phyloP scores from a whole-genome alignment of 1,284 basidiomycete species.

The Leucoagaricus sp. region DNA sequence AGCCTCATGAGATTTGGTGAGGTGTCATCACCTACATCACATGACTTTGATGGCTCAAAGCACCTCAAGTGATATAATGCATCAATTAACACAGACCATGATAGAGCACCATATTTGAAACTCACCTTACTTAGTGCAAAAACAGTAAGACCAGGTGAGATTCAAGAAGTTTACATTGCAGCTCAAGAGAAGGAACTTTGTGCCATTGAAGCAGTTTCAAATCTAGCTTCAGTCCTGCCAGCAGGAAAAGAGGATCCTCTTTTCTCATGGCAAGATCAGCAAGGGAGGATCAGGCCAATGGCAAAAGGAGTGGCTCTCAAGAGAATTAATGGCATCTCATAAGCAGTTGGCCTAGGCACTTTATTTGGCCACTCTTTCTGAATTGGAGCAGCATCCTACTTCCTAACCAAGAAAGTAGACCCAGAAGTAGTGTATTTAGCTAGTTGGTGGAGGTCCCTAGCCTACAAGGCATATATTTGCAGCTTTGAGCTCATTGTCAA shows the following conservation, averaged over 20 bases:
- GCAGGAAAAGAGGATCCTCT: slow-evolving; percentile 16
- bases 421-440: slow-evolving; percentile 31
- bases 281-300: slow-evolving; percentile 27
- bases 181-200: slow-evolving; percentile 24
- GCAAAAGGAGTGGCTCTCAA: slow-evolving; percentile 24
- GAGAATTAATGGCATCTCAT: slow-evolving; percentile 28
- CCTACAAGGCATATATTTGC: slow-evolving; percentile 19
- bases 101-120: not conserved
- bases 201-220: slow-evolving; percentile 28
- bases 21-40: slow-evolving; percentile 25
- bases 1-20: slow-evolving; percentile 39
- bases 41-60: slow-evolving; percentile 19
- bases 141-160: slow-evolving; percentile 24
- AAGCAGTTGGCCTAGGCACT: slow-evolving; percentile 26
- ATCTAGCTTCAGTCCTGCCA: slow-evolving; percentile 30
- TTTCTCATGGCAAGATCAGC: not conserved
- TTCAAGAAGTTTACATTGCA: slow-evolving; percentile 29
- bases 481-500: slow-evolving; percentile 16
- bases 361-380: slow-evolving; percentile 38
- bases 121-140: not conserved
- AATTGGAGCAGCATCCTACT: slow-evolving; percentile 23
- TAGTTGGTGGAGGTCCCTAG: slow-evolving; percentile 19
- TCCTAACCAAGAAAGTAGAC: slow-evolving; percentile 26
- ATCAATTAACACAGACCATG: slow-evolving; percentile 19
- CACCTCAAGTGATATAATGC: slow-evolving; percentile 26